Evolutionary conservation across 306 rosid genomes (phyloP).

Genomic region (Begonia masoniana): DNA sequence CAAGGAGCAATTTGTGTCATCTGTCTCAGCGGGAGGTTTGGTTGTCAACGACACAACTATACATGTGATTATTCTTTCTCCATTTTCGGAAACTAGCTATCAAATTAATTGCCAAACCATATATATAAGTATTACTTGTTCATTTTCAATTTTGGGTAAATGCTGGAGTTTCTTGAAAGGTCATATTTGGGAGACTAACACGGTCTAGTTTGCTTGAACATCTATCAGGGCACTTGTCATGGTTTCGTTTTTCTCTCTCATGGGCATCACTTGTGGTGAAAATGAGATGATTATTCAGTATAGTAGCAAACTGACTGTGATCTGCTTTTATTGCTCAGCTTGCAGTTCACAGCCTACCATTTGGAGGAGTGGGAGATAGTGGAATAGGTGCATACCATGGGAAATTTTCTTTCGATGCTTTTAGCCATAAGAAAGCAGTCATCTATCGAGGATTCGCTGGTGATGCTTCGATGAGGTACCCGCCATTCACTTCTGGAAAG

Average conservation of each 20-base stretch:
- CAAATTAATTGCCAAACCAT: too few relatives aligned
- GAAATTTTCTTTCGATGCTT: constrained; percentile 87
- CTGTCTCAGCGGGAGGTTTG: constrained; percentile 85
- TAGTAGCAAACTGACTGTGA: neutral
- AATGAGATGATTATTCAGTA: too few relatives aligned
- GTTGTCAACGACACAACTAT: constrained; percentile 64
- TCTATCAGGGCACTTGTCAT: too few relatives aligned
- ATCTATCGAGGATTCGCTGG: constrained; percentile 63
- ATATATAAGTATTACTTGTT: too few relatives aligned
- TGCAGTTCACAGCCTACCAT: constrained; percentile 58
- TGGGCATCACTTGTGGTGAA: too few relatives aligned
- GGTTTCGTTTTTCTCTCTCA: too few relatives aligned
- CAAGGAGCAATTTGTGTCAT: constrained; percentile 55
- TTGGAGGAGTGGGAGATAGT: constrained; percentile 99
- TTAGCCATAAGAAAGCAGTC: constrained; percentile 91
- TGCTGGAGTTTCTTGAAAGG: neutral
- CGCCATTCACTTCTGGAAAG: constrained; percentile 77
- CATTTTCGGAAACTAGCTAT: neutral
- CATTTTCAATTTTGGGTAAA: too few relatives aligned
- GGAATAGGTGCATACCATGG: constrained; percentile 96
- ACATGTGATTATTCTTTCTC: constrained; percentile 42
- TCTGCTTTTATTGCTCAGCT: constrained; percentile 39
- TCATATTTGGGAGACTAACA: neutral
- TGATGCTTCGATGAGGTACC: constrained; percentile 73
- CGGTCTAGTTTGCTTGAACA: too few relatives aligned